Conservation (phyloP, 306 rosid species). For the Inga laurina region DNA sequence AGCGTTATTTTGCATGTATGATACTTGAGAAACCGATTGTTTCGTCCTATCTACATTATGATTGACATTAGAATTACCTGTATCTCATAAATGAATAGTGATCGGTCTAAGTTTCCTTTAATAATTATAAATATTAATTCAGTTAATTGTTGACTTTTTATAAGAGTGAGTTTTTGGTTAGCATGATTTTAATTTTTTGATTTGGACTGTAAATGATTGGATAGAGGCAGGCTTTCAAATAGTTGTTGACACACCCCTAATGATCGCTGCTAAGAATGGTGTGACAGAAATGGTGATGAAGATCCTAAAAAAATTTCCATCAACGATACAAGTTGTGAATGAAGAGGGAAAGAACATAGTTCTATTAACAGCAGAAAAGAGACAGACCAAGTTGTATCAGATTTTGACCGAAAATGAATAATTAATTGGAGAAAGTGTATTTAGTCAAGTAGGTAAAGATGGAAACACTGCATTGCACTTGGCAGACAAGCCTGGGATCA, state of each 20-base stretch:
- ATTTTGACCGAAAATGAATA: background rate
- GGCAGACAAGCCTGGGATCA: background rate
- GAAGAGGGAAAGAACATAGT: background rate
- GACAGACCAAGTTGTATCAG: background rate
- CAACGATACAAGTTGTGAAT: rapidly evolving
- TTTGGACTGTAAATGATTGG: background rate
- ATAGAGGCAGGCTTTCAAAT: background rate
- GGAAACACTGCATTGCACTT: background rate
- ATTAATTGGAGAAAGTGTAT: background rate
- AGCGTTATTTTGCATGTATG: background rate
- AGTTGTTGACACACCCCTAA: background rate
- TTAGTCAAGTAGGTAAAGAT: background rate
- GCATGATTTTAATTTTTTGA: too few species aligned
- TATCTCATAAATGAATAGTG: background rate
- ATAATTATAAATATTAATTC: too few species aligned
- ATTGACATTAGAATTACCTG: background rate
- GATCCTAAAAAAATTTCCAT: background rate
- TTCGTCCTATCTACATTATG: background rate
- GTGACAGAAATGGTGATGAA: background rate
- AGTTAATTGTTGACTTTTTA: too few species aligned
- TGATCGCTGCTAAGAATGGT: background rate
- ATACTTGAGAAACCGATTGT: background rate
- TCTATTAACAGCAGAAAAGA: background rate
- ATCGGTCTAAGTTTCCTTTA: too few species aligned
- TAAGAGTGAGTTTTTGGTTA: background rate